These are phyloP conservation scores for Inga leiocalycina DNA, from an alignment of 306 rosid species.

Conservation along the genomic window DNA sequence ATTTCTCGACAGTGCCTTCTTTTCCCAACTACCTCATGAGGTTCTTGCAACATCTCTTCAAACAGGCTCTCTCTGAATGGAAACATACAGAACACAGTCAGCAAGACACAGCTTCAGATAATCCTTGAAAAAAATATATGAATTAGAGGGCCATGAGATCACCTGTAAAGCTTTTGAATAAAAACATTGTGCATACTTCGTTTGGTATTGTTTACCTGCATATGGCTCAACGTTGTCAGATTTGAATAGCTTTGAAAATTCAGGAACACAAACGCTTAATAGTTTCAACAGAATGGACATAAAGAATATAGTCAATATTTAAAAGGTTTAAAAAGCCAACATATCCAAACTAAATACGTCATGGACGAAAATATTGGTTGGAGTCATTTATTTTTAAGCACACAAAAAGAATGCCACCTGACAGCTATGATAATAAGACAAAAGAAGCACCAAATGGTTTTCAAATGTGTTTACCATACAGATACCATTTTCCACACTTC, in stretches of 20 bases:
- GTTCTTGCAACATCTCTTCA: too few species aligned
- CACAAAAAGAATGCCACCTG: not conserved
- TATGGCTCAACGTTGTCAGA: not conserved
- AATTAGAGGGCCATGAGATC: constrained; percentile 25
- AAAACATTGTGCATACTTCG: constrained; percentile 87
- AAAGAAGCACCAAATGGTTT: not conserved
- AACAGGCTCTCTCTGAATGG: constrained; percentile 42
- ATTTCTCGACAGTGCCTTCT: constrained; percentile 79
- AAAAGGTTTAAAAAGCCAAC: not conserved
- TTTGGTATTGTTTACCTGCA: constrained; percentile 83
- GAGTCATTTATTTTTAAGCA: not conserved
- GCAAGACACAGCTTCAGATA: constrained; percentile 1
- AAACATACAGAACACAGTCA: constrained; percentile 26
- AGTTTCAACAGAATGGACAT: not conserved
- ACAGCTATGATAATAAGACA: not conserved
- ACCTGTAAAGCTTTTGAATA: constrained; percentile 91
- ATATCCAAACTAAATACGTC: not conserved
- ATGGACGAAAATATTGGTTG: constrained; percentile 4
- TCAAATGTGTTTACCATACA: not conserved
- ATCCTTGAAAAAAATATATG: not conserved
- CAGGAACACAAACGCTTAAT: not conserved
- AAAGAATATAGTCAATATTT: not conserved
- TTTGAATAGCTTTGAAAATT: constrained; percentile 24
- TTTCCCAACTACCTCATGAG: constrained; percentile 52
- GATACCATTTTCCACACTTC: not conserved